phyloP scores from a whole-genome alignment of 192 early-diverging fungal species.

The Powellomyces hirtus region DNA sequence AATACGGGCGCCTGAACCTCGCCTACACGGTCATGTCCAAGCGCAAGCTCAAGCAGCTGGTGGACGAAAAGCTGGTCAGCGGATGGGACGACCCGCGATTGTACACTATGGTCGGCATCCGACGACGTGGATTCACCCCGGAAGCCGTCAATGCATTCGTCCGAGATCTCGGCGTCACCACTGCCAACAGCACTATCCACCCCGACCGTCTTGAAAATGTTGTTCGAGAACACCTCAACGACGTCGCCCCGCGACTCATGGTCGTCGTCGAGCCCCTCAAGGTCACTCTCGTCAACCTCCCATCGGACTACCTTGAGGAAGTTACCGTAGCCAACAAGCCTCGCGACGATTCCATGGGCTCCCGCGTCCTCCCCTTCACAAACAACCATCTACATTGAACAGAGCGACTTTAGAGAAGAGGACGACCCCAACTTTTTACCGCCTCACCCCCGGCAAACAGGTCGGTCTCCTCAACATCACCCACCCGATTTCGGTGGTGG shows the following conservation, averaged over 20 bases:
- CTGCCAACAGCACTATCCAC: slow-evolving; percentile 76
- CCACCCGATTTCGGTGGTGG: slow-evolving; percentile 83
- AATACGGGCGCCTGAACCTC: slow-evolving; percentile 92
- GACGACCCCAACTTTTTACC: slow-evolving; percentile 95
- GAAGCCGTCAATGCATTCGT: slow-evolving; percentile 98
- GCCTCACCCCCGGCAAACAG: slow-evolving; percentile 88
- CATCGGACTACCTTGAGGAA: slow-evolving; percentile 76
- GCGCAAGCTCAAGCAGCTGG: slow-evolving; percentile 92
- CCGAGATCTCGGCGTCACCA: slow-evolving; percentile 88
- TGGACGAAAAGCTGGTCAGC: slow-evolving; percentile 70
- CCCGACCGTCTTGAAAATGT: slow-evolving; percentile 89
- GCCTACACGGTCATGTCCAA: slow-evolving; percentile 96
- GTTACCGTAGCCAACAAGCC: slow-evolving; percentile 88
- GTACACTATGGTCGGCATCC: slow-evolving; percentile 92
- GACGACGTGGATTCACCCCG: slow-evolving; percentile 95
- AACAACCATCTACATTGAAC: slow-evolving; percentile 92
- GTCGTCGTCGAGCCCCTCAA: slow-evolving; percentile 84
- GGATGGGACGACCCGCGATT: slow-evolving; percentile 98
- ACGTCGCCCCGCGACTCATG: slow-evolving; percentile 91
- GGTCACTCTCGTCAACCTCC: slow-evolving; percentile 86
- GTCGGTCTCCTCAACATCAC: slow-evolving; percentile 88
- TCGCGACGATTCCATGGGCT: slow-evolving; percentile 79
- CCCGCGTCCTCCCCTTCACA: slow-evolving; percentile 87
- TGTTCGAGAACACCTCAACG: slow-evolving; percentile 91
- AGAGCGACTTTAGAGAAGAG: slow-evolving; percentile 85